Evolutionary conservation across 2,329 filamentous ascomycete genomes (phyloP).

Genomic region (Aspergillus oerlinghausenensis): DNA sequence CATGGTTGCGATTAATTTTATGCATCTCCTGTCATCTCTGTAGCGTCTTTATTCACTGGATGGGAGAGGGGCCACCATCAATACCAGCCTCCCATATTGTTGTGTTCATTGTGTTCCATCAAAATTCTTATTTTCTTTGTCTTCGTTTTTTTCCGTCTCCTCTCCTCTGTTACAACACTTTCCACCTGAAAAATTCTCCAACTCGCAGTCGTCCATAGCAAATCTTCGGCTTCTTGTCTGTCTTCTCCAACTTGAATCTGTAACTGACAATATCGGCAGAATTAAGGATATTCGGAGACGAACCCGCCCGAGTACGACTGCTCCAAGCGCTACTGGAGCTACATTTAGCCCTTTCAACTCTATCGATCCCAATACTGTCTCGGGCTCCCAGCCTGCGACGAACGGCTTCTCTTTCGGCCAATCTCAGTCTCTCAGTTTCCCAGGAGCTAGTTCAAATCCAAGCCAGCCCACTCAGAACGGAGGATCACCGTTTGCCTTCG

Average conservation of each 20-base stretch:
- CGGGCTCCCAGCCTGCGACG: conserved; percentile 17
- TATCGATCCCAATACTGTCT: conserved; percentile 26
- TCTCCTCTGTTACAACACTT: background rate
- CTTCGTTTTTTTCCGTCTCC: background rate
- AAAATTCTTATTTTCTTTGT: background rate
- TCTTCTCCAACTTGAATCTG: background rate
- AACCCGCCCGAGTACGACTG: conserved; percentile 17
- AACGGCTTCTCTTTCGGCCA: conserved; percentile 34
- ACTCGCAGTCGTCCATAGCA: background rate
- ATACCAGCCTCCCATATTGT: conserved; percentile 1
- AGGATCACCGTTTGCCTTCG: conserved; percentile 27
- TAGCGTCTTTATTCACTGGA: background rate
- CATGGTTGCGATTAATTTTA: conserved; percentile 12
- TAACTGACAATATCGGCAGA: conserved; percentile 6
- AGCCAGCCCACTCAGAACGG: conserved; percentile 22
- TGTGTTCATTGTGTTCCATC: background rate
- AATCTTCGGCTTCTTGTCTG: background rate
- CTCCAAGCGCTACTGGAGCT: conserved; percentile 12
- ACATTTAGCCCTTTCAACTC: conserved; percentile 27
- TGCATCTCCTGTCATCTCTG: conserved; percentile 4
- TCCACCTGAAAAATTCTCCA: background rate
- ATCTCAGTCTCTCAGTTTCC: conserved; percentile 35
- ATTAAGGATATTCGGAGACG: conserved; percentile 25
- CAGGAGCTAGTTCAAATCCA: conserved; percentile 20
- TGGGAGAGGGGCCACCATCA: background rate